Evolutionary conservation across 352 stramenopile genomes (phyloP), one percentile per base, ranked within the genome.

Genomic region (Pythium apleroticum): DNA sequence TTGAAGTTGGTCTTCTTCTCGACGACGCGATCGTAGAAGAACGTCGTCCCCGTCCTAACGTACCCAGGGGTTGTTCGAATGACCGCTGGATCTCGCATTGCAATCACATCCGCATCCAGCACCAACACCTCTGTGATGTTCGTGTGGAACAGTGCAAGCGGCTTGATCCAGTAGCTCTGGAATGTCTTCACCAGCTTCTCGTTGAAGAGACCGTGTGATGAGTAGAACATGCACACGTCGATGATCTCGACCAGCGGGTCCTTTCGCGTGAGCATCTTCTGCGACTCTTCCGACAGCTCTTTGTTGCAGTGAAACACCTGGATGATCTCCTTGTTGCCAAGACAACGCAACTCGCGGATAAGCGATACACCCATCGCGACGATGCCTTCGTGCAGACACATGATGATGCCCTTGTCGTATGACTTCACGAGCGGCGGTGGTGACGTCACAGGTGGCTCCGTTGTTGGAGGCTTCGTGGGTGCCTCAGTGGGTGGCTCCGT

Each of bases 1-100:
- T 89, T 87, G 61, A 91, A 84, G 56, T 77, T 86, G 24, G 76
- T 63, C 7, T 71, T 66, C 45, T 77, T 78, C 14, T 72, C 70
- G 28, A 87, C 71, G 15, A 89, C 76, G n/a, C 80, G 80, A 53
- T 89, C 80, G 58, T 85, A 85, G 74, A 90, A 89, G 65, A 89
- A 89, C 17, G 69, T 83, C 17, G 80, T 85, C 19, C 80, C 78
- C 0, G 73, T 84, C 24, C 63, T 46, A 17, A 60, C 52, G 45
- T 89, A 89, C 7, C 77, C 80, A 0, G 68, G 58, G 0, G 77
- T 75, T 0, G 56, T 58, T 9, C 80, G 77, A 15, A 90, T 41
- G 22, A 77, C 61, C 0, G 77, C 70, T 3, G 81, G 78, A 50
- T 89, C 69, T 3, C 54, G 60, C 56, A 86, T 61, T n/a, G 81